Evolutionary conservation across 495 filamentous ascomycete genomes (phyloP).

Genomic region (Chaetomium cochliodes): DNA sequence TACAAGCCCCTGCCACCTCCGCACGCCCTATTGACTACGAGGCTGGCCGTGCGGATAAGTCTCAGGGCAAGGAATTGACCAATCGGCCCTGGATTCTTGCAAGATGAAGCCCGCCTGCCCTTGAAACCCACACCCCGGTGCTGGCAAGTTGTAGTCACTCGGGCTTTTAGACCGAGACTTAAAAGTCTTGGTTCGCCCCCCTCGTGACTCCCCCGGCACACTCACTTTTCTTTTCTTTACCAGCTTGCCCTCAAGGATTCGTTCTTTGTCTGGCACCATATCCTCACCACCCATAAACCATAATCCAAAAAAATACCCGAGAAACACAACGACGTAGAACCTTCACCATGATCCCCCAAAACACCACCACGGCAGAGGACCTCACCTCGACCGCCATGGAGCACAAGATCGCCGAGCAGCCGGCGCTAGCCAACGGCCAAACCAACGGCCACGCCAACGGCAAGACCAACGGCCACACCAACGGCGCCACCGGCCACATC

Average conservation of each 20-base stretch:
- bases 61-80: constrained; percentile 9
- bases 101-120: background rate
- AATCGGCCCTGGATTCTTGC: constrained; percentile 5
- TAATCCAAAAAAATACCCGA: no score
- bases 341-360: constrained; percentile 21
- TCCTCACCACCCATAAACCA: constrained; percentile 15
- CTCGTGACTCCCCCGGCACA: background rate
- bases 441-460: constrained; percentile 34
- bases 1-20: background rate
- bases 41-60: constrained; percentile 5
- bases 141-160: background rate
- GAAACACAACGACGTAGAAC: constrained; percentile 18
- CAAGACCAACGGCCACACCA: constrained; percentile 34
- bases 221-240: constrained; percentile 1
- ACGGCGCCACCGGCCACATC: constrained; percentile 28
- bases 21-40: constrained; percentile 7
- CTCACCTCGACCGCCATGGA: constrained; percentile 46
- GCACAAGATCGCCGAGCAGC: constrained; percentile 40
- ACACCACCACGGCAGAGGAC: constrained; percentile 30
- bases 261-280: constrained; percentile 5
- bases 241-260: background rate
- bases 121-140: constrained; percentile 5
- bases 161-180: background rate
- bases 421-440: constrained; percentile 26
- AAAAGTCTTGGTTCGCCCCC: constrained; percentile 7